phyloP scores from a whole-genome alignment of 1,284 basidiomycete species.

The Apiotrichum akiyoshidainum region DNA sequence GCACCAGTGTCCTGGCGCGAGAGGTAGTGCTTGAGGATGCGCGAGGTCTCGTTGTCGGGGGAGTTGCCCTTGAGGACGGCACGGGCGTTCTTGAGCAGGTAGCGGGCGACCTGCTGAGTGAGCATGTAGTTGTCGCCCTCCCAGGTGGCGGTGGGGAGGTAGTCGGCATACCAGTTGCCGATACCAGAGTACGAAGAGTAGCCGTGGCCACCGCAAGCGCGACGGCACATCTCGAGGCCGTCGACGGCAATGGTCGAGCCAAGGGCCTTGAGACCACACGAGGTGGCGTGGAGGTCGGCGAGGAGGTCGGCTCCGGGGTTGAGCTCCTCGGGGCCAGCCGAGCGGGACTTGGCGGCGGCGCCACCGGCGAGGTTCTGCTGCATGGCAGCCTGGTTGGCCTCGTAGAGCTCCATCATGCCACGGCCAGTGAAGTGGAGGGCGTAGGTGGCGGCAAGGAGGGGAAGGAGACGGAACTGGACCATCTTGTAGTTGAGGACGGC shows the following conservation, averaged over 20 bases:
- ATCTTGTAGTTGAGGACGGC: slow-evolving; percentile 60
- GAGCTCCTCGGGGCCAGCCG: slow-evolving; percentile 22
- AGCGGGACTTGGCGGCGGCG: slow-evolving; percentile 1
- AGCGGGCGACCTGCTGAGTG: slow-evolving; percentile 56
- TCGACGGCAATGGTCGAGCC: slow-evolving; percentile 55
- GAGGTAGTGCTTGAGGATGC: slow-evolving; percentile 44
- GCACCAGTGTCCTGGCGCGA: slow-evolving; percentile 51
- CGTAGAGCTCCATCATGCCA: slow-evolving; percentile 51
- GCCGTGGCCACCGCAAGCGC: slow-evolving; percentile 58
- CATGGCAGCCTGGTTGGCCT: slow-evolving; percentile 24
- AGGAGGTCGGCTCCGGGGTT: slow-evolving; percentile 22
- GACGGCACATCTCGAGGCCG: slow-evolving; percentile 55
- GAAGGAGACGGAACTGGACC: slow-evolving; percentile 58
- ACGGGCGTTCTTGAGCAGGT: slow-evolving; percentile 56
- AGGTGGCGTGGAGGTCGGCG: slow-evolving; percentile 22
- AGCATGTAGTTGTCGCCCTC: slow-evolving; percentile 59
- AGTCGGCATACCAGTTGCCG: slow-evolving; percentile 56
- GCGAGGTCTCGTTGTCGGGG: slow-evolving; percentile 56
- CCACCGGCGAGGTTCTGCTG: slow-evolving; percentile 19
- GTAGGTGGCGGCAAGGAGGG: slow-evolving; percentile 58
- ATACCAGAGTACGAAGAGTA: slow-evolving; percentile 59
- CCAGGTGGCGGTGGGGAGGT: slow-evolving; percentile 57
- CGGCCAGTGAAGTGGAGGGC: slow-evolving; percentile 58
- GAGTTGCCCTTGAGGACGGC: slow-evolving; percentile 56
- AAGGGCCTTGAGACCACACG: slow-evolving; percentile 20